These are phyloP conservation scores for Sequoiadendron giganteum DNA, from an alignment of 75 land plant genomes.

Conservation along the genomic window DNA sequence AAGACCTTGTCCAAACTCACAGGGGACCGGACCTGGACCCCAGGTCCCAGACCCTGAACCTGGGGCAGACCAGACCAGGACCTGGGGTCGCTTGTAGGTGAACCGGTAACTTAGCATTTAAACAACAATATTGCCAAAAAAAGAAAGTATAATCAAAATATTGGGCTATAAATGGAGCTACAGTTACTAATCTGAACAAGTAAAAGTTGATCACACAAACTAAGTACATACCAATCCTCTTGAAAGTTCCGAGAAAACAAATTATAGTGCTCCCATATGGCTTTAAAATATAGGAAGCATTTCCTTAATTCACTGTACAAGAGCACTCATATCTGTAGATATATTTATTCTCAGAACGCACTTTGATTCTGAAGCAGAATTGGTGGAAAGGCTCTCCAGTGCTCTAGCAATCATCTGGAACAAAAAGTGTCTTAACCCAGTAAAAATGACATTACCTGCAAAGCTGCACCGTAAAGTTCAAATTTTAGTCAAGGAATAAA, in stretches of 20 bases:
- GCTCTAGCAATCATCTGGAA: constrained; percentile 51
- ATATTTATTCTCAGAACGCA: constrained; percentile 60
- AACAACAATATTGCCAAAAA: too few relatives aligned
- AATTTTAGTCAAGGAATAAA: neutral
- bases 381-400: constrained; percentile 64
- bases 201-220: neutral
- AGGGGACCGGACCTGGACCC: too few relatives aligned
- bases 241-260: constrained; percentile 90
- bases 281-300: constrained; percentile 78
- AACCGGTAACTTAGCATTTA: too few relatives aligned
- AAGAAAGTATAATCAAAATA: too few relatives aligned
- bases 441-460: neutral
- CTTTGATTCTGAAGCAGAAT: constrained; percentile 75
- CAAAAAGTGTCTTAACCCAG: neutral
- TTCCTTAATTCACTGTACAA: constrained; percentile 44
- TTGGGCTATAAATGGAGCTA: too few relatives aligned
- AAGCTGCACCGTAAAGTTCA: neutral
- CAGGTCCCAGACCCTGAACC: too few relatives aligned
- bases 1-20: too few relatives aligned
- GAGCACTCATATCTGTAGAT: constrained; percentile 38
- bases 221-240: constrained; percentile 78
- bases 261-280: constrained; percentile 88
- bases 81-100: too few relatives aligned
- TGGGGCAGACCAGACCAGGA: too few relatives aligned
- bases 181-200: too few relatives aligned